Conservation (phyloP, 1,284 basidiomycete genomes). For the Taiwanofungus camphoratus region DNA sequence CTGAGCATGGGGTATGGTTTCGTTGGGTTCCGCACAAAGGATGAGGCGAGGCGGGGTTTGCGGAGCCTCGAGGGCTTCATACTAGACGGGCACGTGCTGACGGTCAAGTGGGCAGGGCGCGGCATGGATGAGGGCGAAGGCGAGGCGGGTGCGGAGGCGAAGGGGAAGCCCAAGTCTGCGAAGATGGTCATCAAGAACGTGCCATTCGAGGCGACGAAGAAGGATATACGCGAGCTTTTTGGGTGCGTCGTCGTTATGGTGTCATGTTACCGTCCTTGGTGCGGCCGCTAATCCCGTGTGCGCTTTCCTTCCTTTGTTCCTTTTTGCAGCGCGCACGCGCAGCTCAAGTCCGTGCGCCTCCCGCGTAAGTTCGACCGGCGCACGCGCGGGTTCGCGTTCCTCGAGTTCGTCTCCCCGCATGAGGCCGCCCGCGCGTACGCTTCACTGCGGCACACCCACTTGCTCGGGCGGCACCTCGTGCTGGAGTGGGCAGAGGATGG, state of each 20-base stretch:
- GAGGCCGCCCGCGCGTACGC: constrained; percentile 86
- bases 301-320: constrained; percentile 5
- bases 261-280: no score
- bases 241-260: constrained; percentile 60
- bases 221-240: constrained; percentile 87
- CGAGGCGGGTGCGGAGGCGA: constrained; percentile 39
- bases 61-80: constrained; percentile 78
- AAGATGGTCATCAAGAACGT: constrained; percentile 98
- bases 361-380: constrained; percentile 85
- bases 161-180: constrained; percentile 50
- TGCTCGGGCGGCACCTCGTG: constrained; percentile 92
- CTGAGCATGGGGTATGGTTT: constrained; percentile 97
- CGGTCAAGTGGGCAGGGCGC: constrained; percentile 84
- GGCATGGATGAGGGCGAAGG: constrained; percentile 62
- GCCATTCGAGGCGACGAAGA: constrained; percentile 93
- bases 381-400: constrained; percentile 91
- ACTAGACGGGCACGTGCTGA: constrained; percentile 83
- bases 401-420: constrained; percentile 84
- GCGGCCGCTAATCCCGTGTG: not conserved
- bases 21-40: constrained; percentile 79
- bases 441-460: constrained; percentile 88
- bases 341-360: constrained; percentile 86
- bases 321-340: constrained; percentile 70
- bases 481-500: constrained; percentile 90
- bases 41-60: constrained; percentile 74